Conservation (phyloP, 2,329 filamentous ascomycete species). For the Tolypocladium inflatum region DNA sequence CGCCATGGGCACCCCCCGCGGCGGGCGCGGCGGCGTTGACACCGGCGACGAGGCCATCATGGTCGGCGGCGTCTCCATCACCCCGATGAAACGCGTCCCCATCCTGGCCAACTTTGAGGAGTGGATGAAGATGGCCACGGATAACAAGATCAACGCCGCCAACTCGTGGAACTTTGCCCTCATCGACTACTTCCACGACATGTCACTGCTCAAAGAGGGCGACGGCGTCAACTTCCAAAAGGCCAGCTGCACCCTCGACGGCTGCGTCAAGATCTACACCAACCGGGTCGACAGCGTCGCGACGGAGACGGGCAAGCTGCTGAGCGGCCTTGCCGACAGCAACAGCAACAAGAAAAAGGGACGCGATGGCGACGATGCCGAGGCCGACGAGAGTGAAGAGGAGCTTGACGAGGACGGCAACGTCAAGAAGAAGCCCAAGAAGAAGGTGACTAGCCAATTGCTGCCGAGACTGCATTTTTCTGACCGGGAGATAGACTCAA, state of each 20-base stretch:
- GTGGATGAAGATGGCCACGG: slow-evolving; percentile 99
- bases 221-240: slow-evolving; percentile 98
- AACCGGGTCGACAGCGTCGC: slow-evolving; percentile 97
- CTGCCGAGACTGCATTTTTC: neutral
- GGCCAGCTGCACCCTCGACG: slow-evolving; percentile 92
- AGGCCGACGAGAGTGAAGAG: slow-evolving; percentile 58
- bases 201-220: slow-evolving; percentile 92
- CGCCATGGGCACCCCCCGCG: slow-evolving; percentile 43
- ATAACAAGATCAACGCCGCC: slow-evolving; percentile 96
- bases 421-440: slow-evolving; percentile 54
- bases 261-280: slow-evolving; percentile 98
- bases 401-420: slow-evolving; percentile 54
- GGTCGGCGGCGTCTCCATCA: slow-evolving; percentile 68
- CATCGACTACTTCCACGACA: slow-evolving; percentile 99
- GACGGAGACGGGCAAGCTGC: slow-evolving; percentile 88
- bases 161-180: slow-evolving; percentile 99
- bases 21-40: slow-evolving; percentile 23
- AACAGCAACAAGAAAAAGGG: slow-evolving; percentile 67
- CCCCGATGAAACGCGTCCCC: slow-evolving; percentile 91
- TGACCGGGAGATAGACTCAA: slow-evolving; percentile 37
- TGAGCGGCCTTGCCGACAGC: slow-evolving; percentile 88
- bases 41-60: slow-evolving; percentile 51
- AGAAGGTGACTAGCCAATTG: slow-evolving; percentile 51
- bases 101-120: slow-evolving; percentile 98
- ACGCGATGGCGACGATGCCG: slow-evolving; percentile 52